phyloP scores from a whole-genome alignment of 371 early-diverging fungal species.

The Mortierella sp. region DNA sequence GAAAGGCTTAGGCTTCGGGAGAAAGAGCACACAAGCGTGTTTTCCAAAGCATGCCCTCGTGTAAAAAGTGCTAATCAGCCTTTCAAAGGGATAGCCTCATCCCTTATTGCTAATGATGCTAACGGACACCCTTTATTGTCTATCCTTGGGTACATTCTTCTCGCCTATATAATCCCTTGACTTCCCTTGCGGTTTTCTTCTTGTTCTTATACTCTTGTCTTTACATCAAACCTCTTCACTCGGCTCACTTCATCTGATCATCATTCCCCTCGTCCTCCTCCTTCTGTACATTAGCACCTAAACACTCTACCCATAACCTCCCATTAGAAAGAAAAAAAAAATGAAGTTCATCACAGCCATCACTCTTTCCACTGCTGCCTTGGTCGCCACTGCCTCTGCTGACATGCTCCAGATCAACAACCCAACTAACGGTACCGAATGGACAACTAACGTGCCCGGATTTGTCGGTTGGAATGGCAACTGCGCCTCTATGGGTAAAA shows the following conservation, averaged over 20 bases:
- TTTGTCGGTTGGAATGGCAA: slow-evolving; percentile 52
- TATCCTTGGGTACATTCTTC: not conserved
- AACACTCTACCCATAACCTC: not conserved
- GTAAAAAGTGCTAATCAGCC: not conserved
- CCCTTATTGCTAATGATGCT: not conserved
- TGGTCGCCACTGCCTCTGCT: slow-evolving; percentile 22
- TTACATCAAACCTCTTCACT: slow-evolving; percentile 7
- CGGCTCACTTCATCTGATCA: not conserved
- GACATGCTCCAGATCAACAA: slow-evolving; percentile 54
- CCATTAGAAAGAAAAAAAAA: not conserved
- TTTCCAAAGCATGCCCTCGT: not conserved
- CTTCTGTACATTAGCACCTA: slow-evolving; percentile 3
- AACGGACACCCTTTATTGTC: slow-evolving; percentile 4
- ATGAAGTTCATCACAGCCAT: slow-evolving; percentile 30
- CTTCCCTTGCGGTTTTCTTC: slow-evolving; percentile 14
- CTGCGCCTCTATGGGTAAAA: slow-evolving; percentile 50
- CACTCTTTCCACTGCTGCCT: slow-evolving; percentile 13
- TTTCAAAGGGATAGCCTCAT: not conserved
- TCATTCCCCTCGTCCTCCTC: not conserved
- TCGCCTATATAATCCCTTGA: slow-evolving; percentile 11
- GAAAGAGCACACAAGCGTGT: slow-evolving; percentile 7
- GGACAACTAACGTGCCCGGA: slow-evolving; percentile 39
- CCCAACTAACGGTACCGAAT: slow-evolving; percentile 40
- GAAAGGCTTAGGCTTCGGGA: slow-evolving; percentile 8
- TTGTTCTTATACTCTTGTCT: slow-evolving; percentile 16